A percentile compares a stretch with the other conserved stretches of the same genome.
phyloP scores from a whole-genome alignment of 495 filamentous ascomycete species.

The Clohesyomyces aquaticus region DNA sequence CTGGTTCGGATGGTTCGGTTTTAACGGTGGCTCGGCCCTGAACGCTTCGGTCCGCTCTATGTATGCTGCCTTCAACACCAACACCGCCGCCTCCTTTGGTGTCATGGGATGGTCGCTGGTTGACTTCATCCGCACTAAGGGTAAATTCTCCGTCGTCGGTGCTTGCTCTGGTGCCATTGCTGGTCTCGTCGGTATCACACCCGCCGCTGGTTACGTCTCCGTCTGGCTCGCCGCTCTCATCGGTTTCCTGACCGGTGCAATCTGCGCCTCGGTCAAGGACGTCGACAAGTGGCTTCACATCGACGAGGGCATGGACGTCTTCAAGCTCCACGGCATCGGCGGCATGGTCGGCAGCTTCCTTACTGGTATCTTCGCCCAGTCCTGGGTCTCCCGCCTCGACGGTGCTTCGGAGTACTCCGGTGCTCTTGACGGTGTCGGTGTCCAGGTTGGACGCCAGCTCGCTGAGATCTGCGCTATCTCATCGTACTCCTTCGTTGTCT shows the following conservation, averaged over 20 bases:
- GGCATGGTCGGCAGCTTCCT: constrained; percentile 65
- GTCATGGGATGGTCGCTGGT: constrained; percentile 63
- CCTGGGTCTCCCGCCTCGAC: constrained; percentile 51
- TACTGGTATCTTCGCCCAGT: constrained; percentile 64
- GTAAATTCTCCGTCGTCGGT: constrained; percentile 62
- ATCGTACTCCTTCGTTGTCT: constrained; percentile 59
- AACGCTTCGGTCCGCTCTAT: constrained; percentile 61
- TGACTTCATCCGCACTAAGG: constrained; percentile 59
- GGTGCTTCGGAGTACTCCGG: constrained; percentile 55
- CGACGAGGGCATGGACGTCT: constrained; percentile 67
- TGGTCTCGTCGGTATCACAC: constrained; percentile 67
- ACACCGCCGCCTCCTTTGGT: constrained; percentile 61
- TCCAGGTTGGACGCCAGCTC: constrained; percentile 63
- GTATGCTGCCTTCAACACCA: constrained; percentile 65
- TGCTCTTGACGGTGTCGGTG: constrained; percentile 60
- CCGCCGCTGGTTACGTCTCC: constrained; percentile 63
- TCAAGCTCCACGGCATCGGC: constrained; percentile 65
- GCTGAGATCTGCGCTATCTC: constrained; percentile 63
- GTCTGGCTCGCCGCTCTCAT: constrained; percentile 62
- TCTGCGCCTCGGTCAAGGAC: constrained; percentile 56
- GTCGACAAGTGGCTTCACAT: constrained; percentile 62
- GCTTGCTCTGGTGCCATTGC: constrained; percentile 66
- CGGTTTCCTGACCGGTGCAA: constrained; percentile 60
- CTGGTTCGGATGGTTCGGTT: constrained; percentile 66
- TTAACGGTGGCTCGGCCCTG: constrained; percentile 65